phyloP scores from a whole-genome alignment of 1,139 yeast species.

The Diutina siamensis region DNA sequence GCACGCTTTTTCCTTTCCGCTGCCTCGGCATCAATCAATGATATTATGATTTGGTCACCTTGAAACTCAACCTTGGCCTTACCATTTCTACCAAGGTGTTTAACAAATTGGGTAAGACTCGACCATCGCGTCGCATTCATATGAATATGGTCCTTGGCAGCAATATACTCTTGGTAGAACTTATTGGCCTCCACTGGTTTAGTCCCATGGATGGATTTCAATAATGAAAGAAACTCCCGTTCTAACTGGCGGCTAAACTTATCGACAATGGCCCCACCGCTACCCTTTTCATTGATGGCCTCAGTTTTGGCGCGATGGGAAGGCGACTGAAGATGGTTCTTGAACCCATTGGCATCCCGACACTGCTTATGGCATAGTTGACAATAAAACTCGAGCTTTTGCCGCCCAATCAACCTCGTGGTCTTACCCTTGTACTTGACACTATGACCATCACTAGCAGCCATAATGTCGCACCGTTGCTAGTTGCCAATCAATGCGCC shows the following conservation, averaged over 20 bases:
- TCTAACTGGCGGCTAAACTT: conserved; percentile 52
- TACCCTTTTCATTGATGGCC: conserved; percentile 16
- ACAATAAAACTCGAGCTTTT: conserved; percentile 77
- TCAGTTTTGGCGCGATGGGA: conserved; percentile 52
- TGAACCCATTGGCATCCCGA: conserved; percentile 90
- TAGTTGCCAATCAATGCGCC: no score
- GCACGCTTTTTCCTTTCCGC: not conserved
- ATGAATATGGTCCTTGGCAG: conserved; percentile 73
- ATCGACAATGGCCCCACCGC: conserved; percentile 31
- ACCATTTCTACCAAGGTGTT: conserved; percentile 48
- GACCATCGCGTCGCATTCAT: conserved; percentile 83
- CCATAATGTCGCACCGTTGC: no score
- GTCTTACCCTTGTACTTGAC: conserved; percentile 49
- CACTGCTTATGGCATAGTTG: conserved; percentile 91
- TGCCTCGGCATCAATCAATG: not conserved
- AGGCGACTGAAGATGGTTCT: conserved; percentile 72
- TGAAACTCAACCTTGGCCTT: conserved; percentile 39
- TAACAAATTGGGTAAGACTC: conserved; percentile 60
- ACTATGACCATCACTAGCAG: conserved; percentile 35
- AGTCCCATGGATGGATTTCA: conserved; percentile 68
- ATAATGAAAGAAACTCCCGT: conserved; percentile 49
- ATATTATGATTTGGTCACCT: conserved; percentile 15
- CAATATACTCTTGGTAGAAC: conserved; percentile 80
- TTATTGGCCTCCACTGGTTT: conserved; percentile 70
- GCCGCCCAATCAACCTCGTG: conserved; percentile 75